These are phyloP conservation scores for Penicillium brevicompactum DNA, from an alignment of 2,329 filamentous ascomycete species.

Conservation along the genomic window DNA sequence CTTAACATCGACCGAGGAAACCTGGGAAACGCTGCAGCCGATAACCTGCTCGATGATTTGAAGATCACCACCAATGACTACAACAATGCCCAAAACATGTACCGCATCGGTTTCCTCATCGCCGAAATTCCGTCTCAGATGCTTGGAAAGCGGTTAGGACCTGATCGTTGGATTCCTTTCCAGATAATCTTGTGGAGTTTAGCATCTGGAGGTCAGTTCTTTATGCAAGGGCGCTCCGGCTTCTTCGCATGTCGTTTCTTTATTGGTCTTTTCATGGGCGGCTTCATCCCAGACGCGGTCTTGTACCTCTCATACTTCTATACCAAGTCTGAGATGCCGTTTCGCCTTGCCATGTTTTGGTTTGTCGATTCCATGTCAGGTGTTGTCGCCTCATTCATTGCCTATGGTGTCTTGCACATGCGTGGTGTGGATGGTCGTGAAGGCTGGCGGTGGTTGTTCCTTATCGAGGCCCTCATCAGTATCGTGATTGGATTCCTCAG, in stretches of 20 bases:
- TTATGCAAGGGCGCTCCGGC: conserved; percentile 31
- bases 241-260: conserved; percentile 49
- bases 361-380: conserved; percentile 35
- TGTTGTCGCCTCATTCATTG: conserved; percentile 37
- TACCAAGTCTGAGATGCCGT: conserved; percentile 34
- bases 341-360: conserved; percentile 43
- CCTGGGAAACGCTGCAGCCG: conserved; percentile 27
- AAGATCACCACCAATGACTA: conserved; percentile 34
- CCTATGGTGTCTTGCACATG: conserved; percentile 42
- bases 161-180: conserved; percentile 32
- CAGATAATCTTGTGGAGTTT: conserved; percentile 33
- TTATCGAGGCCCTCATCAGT: conserved; percentile 49
- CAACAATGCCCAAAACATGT: conserved; percentile 35
- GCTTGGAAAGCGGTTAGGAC: conserved; percentile 31
- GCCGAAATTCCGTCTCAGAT: conserved; percentile 36
- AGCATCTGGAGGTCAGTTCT: conserved; percentile 28
- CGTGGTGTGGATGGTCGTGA: conserved; percentile 41
- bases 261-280: conserved; percentile 53
- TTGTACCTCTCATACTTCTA: conserved; percentile 46
- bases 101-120: conserved; percentile 30
- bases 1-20: conserved; percentile 33
- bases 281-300: conserved; percentile 51
- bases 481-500: conserved; percentile 45
- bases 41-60: conserved; percentile 30
- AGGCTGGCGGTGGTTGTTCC: conserved; percentile 50